Percentiles rank a stretch among this genome's conserved stretches.
phyloP scores from a whole-genome alignment of 495 filamentous ascomycete species.

The Xylaria nigripes region DNA sequence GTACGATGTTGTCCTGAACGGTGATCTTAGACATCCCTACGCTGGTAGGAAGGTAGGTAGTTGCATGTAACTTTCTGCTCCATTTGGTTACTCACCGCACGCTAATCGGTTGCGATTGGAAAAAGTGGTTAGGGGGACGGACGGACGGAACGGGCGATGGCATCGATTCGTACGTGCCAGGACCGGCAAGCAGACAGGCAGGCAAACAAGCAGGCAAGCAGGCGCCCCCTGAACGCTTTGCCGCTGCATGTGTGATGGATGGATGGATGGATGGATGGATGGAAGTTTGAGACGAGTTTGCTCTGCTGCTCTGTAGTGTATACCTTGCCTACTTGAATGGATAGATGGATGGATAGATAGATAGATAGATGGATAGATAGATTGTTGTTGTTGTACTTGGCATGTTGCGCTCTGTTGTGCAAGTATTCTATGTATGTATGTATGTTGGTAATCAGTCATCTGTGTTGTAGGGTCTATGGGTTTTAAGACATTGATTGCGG shows the following conservation, averaged over 20 bases:
- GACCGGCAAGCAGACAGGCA: neutral
- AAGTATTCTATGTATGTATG: too few relatives aligned
- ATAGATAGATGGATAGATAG: too few relatives aligned
- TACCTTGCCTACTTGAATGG: too few relatives aligned
- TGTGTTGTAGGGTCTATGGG: too few relatives aligned
- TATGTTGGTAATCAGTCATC: neutral
- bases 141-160: slow-evolving; percentile 4
- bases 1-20: too few relatives aligned
- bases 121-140: neutral
- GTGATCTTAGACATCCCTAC: neutral
- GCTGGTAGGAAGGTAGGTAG: too few relatives aligned
- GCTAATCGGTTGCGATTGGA: neutral
- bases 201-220: slow-evolving; percentile 5
- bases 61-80: too few relatives aligned
- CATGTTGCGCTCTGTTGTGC: too few relatives aligned
- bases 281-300: neutral
- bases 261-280: neutral
- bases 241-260: neutral
- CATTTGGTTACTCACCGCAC: too few relatives aligned
- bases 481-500: neutral
- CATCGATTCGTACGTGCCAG: slow-evolving; percentile 7
- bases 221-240: neutral
- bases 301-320: neutral
- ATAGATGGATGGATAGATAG: too few relatives aligned
- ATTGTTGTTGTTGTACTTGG: too few relatives aligned